These are phyloP conservation scores for Penicillium vulpinum DNA, from an alignment of 2,329 filamentous ascomycete genomes.

Conservation along the genomic window DNA sequence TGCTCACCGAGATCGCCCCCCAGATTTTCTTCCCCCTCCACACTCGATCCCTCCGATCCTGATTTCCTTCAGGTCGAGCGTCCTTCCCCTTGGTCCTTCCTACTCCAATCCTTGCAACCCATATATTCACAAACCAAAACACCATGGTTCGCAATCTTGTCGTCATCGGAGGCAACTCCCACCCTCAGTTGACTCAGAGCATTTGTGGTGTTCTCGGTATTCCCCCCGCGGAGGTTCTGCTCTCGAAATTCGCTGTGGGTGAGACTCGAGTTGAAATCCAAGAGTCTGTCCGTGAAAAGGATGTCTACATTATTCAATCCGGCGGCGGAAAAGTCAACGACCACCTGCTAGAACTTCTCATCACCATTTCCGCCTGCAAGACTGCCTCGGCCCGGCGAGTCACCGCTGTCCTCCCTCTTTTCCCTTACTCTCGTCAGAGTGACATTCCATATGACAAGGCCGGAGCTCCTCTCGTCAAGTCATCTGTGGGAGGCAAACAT, in stretches of 20 bases:
- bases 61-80: slow-evolving; percentile 23
- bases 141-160: slow-evolving; percentile 93
- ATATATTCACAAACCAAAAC: slow-evolving; percentile 14
- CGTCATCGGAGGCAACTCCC: slow-evolving; percentile 88
- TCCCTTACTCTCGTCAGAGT: slow-evolving; percentile 94
- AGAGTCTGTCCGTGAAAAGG: slow-evolving; percentile 94
- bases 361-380: slow-evolving; percentile 98
- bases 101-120: slow-evolving; percentile 9
- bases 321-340: slow-evolving; percentile 93
- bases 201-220: slow-evolving; percentile 89
- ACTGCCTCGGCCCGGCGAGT: slow-evolving; percentile 88
- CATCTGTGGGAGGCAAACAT: slow-evolving; percentile 46
- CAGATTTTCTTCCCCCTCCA: slow-evolving; percentile 31
- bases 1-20: slow-evolving; percentile 29
- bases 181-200: slow-evolving; percentile 80
- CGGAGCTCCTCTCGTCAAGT: slow-evolving; percentile 80
- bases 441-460: slow-evolving; percentile 96
- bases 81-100: slow-evolving; percentile 17
- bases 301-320: slow-evolving; percentile 98
- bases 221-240: slow-evolving; percentile 76
- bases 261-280: slow-evolving; percentile 94
- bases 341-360: slow-evolving; percentile 92
- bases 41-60: slow-evolving; percentile 23
- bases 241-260: slow-evolving; percentile 90
- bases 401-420: slow-evolving; percentile 89